Conservation (phyloP, 495 filamentous ascomycete genomes). For the Aspergillus saccharolyticus region DNA sequence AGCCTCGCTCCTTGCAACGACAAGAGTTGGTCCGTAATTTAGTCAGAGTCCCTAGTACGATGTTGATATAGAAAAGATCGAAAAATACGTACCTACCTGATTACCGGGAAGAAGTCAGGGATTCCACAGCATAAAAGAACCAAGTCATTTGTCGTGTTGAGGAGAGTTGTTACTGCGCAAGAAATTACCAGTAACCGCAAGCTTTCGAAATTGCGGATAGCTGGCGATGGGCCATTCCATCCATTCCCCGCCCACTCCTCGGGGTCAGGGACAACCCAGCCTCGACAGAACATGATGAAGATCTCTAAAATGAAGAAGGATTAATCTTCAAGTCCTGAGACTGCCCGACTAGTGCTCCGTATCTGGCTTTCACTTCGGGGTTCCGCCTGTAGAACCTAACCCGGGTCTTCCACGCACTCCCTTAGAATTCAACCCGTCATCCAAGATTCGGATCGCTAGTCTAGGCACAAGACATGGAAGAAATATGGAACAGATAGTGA, state of each 20-base stretch:
- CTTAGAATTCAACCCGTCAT: neutral
- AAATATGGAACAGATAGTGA: neutral
- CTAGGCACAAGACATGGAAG: neutral
- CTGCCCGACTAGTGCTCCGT: too few relatives aligned
- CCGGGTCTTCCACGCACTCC: neutral
- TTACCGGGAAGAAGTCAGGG: too few relatives aligned
- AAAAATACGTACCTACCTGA: too few relatives aligned
- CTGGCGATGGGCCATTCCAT: neutral
- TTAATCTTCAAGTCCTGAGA: neutral
- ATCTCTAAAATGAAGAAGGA: neutral
- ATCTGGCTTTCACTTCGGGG: neutral
- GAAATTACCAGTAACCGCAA: neutral
- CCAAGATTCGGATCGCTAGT: neutral
- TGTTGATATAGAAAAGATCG: neutral
- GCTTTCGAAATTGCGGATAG: neutral
- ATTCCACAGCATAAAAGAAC: too few relatives aligned
- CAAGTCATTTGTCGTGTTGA: too few relatives aligned
- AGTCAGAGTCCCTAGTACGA: neutral
- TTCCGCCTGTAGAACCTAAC: neutral
- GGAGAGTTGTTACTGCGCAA: too few relatives aligned
- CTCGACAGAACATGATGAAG: neutral
- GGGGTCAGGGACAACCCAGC: neutral
- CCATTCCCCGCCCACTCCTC: neutral
- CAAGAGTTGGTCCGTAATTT: slow-evolving; percentile 1
- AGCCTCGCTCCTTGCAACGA: neutral